These are phyloP conservation scores for Viola pubescens DNA, from an alignment of 441 rosid species.

Conservation along the genomic window DNA sequence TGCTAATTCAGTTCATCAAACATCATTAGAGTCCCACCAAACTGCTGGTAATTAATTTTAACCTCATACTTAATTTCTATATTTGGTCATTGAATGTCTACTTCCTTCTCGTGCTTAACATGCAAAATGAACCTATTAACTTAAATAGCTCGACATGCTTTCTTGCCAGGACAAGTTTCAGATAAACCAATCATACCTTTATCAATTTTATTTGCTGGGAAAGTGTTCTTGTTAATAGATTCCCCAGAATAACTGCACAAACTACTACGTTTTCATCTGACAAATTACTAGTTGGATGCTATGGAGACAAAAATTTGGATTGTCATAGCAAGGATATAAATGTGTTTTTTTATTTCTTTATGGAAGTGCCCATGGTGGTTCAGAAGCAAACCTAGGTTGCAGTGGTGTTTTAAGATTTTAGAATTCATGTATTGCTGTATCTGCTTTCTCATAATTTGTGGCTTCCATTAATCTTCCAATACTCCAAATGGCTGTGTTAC, in stretches of 20 bases:
- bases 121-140: not conserved
- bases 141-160: too few species aligned
- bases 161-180: too few species aligned
- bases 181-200: too few species aligned
- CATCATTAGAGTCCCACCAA: slow-evolving; percentile 52
- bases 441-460: not conserved
- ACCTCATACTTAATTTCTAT: not conserved
- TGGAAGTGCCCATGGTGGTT: not conserved
- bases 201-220: too few species aligned
- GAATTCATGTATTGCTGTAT: not conserved
- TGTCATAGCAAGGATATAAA: not conserved
- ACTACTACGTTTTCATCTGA: not conserved
- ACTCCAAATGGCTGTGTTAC: slow-evolving; percentile 3
- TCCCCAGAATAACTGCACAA: not conserved
- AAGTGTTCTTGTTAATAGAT: not conserved
- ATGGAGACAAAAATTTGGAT: slow-evolving; percentile 2
- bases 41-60: slow-evolving; percentile 42
- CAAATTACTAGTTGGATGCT: not conserved
- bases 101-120: not conserved
- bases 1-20: slow-evolving; percentile 65
- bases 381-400: slow-evolving; percentile 1
- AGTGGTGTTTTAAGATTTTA: not conserved
- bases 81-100: slow-evolving; percentile 5
- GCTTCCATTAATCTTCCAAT: not conserved
- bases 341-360: not conserved